Evolutionary conservation across 805 yeast species (phyloP).

Genomic region (Myxozyma lipomycoides): DNA sequence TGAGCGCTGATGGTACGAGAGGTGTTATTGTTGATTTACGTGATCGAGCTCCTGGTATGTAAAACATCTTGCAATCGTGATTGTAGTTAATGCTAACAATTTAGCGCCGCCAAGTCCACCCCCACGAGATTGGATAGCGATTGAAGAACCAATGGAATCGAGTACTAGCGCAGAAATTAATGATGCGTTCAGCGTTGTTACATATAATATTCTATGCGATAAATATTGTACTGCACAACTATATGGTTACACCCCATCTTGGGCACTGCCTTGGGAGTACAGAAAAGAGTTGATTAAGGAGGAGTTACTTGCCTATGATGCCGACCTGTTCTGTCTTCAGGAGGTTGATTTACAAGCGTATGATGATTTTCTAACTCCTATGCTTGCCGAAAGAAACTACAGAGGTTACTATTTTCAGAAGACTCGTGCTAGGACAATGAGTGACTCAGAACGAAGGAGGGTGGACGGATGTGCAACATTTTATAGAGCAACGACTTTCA

Average conservation of each 20-base stretch:
- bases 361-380: constrained; percentile 82
- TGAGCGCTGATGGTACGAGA: constrained; percentile 79
- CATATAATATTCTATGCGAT: constrained; percentile 91
- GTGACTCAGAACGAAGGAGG: constrained; percentile 68
- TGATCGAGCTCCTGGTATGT: constrained; percentile 61
- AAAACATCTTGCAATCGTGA: neutral
- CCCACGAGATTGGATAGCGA: constrained; percentile 77
- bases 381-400: constrained; percentile 70
- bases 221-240: constrained; percentile 72
- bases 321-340: constrained; percentile 87
- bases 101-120: constrained; percentile 53
- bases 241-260: constrained; percentile 92
- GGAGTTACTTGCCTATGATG: constrained; percentile 59
- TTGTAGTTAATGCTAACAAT: neutral
- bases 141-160: constrained; percentile 70
- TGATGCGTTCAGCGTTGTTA: constrained; percentile 64
- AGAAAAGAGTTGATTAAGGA: constrained; percentile 72
- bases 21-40: constrained; percentile 76
- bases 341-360: constrained; percentile 87
- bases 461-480: constrained; percentile 99
- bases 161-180: constrained; percentile 14
- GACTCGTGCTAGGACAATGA: constrained; percentile 78
- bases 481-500: constrained; percentile 65
- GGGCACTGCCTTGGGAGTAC: constrained; percentile 95
- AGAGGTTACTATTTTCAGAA: constrained; percentile 78